phyloP scores from a whole-genome alignment of 148 eudicot genomes.

The Amaranthus cruentus region DNA sequence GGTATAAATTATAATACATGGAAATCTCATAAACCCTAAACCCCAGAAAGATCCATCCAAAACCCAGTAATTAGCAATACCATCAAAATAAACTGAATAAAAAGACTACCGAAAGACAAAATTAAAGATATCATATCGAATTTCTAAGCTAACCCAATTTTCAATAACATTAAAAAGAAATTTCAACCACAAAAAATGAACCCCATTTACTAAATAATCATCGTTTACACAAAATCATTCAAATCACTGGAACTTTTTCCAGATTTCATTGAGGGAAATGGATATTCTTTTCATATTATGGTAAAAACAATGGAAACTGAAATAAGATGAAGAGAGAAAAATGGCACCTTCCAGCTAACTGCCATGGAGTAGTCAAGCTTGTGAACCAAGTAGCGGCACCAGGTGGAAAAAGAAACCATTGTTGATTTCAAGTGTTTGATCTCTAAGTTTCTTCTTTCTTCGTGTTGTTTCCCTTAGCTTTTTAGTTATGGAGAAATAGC shows the following conservation, averaged over 20 bases:
- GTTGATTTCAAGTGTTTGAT: background rate
- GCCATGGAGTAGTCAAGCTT: constrained; percentile 49
- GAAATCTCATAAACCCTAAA: constrained; percentile 21
- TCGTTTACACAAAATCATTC: background rate
- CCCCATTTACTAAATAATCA: background rate
- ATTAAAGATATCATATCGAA: constrained; percentile 1
- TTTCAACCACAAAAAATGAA: background rate
- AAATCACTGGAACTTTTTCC: background rate
- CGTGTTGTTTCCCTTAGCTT: background rate
- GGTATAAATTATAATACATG: background rate
- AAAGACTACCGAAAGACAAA: background rate
- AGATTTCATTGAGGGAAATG: background rate
- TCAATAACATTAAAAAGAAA: background rate
- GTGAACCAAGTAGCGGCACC: constrained; percentile 41
- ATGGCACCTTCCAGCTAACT: constrained; percentile 34
- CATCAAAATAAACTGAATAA: background rate
- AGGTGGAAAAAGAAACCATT: constrained; percentile 40
- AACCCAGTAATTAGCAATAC: background rate
- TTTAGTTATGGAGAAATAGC: background rate
- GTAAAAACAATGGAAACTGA: background rate
- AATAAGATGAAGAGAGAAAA: background rate
- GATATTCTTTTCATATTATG: background rate
- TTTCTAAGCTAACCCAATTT: background rate
- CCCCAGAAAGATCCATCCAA: constrained; percentile 3
- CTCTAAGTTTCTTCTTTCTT: background rate